These are phyloP conservation scores for Leishmania amazonensis DNA, from an alignment of 208 protist genomes.

Conservation along the genomic window DNA sequence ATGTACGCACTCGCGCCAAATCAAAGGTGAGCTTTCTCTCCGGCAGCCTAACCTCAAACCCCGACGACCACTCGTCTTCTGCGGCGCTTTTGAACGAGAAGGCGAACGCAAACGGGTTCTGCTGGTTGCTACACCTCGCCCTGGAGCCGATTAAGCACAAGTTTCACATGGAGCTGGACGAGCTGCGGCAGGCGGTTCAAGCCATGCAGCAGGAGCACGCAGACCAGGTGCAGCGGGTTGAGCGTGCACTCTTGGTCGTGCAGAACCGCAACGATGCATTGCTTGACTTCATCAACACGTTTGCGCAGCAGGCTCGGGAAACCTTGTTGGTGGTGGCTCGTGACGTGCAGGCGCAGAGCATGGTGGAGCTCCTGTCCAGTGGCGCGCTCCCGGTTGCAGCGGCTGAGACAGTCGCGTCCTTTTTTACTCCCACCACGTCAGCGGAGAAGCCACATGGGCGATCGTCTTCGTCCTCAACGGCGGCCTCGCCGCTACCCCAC, in stretches of 20 bases:
- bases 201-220: conserved; percentile 37
- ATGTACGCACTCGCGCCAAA: neutral
- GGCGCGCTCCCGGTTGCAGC: conserved; percentile 15
- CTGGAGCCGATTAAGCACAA: conserved; percentile 34
- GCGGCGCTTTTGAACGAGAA: conserved; percentile 10
- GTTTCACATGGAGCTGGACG: conserved; percentile 20
- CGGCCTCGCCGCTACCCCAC: neutral
- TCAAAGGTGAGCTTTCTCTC: conserved; percentile 2
- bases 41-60: neutral
- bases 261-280: conserved; percentile 47
- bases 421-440: conserved; percentile 7
- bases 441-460: neutral
- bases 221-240: conserved; percentile 29
- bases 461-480: neutral
- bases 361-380: conserved; percentile 25
- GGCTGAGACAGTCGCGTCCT: conserved; percentile 13
- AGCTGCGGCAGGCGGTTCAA: conserved; percentile 30
- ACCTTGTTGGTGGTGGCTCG: conserved; percentile 21
- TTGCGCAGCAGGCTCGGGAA: conserved; percentile 23
- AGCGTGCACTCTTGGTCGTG: conserved; percentile 21
- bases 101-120: conserved; percentile 23
- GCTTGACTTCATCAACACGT: conserved; percentile 47
- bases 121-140: conserved; percentile 36
- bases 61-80: neutral
- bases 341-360: conserved; percentile 27